These are phyloP conservation scores for Rubroboletus pulcherrimus DNA, from an alignment of 768 basidiomycete species.

Conservation along the genomic window DNA sequence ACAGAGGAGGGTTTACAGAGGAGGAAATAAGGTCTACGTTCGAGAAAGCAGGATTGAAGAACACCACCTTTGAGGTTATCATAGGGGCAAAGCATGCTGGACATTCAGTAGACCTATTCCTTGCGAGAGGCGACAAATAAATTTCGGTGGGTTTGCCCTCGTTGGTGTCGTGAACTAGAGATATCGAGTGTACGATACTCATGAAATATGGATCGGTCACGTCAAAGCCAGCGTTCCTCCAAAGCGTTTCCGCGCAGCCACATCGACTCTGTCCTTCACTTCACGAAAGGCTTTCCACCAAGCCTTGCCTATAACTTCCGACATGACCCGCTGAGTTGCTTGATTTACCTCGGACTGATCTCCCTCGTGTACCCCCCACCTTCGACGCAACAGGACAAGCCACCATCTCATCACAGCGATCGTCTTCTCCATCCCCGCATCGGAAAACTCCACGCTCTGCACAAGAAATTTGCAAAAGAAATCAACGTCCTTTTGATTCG, in stretches of 20 bases:
- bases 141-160: not conserved
- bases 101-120: slow-evolving; percentile 44
- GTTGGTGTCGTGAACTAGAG: not conserved
- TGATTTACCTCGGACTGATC: slow-evolving; percentile 33
- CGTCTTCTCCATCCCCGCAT: slow-evolving; percentile 67
- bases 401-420: slow-evolving; percentile 79
- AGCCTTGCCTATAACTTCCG: slow-evolving; percentile 49
- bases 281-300: slow-evolving; percentile 83
- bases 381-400: slow-evolving; percentile 62
- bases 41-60: slow-evolving; percentile 48
- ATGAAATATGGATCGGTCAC: slow-evolving; percentile 28
- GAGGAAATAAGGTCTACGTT: slow-evolving; percentile 48
- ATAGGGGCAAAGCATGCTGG: slow-evolving; percentile 31
- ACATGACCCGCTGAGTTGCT: slow-evolving; percentile 30
- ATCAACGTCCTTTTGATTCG: slow-evolving; percentile 69
- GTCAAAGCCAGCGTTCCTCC: slow-evolving; percentile 66
- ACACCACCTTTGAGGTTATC: slow-evolving; percentile 38
- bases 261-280: slow-evolving; percentile 65
- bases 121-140: slow-evolving; percentile 50
- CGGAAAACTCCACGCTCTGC: slow-evolving; percentile 61
- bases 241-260: slow-evolving; percentile 60
- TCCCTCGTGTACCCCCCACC: slow-evolving; percentile 58
- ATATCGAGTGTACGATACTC: not conserved
- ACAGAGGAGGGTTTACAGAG: slow-evolving; percentile 51
- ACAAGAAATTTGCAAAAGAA: slow-evolving; percentile 72